Evolutionary conservation across 1,139 yeast genomes (phyloP), one percentile per base, ranked within the genome.

Genomic region (Kodamaea derodonti): DNA sequence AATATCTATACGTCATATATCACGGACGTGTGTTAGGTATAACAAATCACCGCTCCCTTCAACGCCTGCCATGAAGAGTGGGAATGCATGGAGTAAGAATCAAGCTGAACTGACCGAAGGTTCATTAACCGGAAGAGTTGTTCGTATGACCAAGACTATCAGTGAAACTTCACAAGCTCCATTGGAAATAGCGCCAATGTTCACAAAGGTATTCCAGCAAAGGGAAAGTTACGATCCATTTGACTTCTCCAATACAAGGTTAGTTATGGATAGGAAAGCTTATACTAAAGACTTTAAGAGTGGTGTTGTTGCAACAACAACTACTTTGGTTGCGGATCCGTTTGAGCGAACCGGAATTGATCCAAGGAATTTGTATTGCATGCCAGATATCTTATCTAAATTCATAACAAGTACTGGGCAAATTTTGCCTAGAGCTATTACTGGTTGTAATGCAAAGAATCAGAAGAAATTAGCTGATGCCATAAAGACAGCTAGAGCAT

Each of bases 391-490:
- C 18, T 67, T 84, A 40, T 75, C 84, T 3, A 61, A 67, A 36
- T 84, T 75, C 47, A 52, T 83, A 35, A 60, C 80, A 7, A 58
- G 76, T 18, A 73, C 85, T 0, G 94, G 94, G 14, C 81, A 77
- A 53, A 81, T 84, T 24, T 60, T 76, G 34, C 80, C 84, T 24
- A 67, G 87, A 46, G 73, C 74, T 30, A 72, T 76, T n/a, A 83
- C 90, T 3, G 85, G 86, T 7, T 69, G 85, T 44, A 69, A 65
- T 28, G 65, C 69, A 8, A 69, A 65, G 45, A 81, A 81, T 52
- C 92, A 84, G 51, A 78, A 75, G 52, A 70, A 71, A 47, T 60
- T 84, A 50, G 64, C 84, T 1, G 79, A 72, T 43, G 87, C 92
- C 25, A 69, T 84, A 27, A 78, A 79, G 54, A 69, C 88, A 45